phyloP scores from a whole-genome alignment of 495 filamentous ascomycete species.

The Lepraria neglecta region DNA sequence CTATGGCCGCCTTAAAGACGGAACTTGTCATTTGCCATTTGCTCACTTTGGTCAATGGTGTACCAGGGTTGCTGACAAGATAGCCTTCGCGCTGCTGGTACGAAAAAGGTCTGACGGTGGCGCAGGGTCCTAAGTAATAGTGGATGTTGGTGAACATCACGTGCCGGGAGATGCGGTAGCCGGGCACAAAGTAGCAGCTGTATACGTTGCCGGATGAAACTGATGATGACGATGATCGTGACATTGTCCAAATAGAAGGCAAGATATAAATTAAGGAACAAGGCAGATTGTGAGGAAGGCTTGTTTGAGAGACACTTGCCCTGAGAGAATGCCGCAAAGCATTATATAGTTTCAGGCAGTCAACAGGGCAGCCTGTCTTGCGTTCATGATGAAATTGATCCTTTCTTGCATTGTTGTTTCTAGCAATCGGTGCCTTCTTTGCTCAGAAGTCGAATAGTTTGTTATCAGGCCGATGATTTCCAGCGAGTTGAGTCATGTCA shows the following conservation, averaged over 20 bases:
- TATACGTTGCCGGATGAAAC: conserved; percentile 18
- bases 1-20: neutral
- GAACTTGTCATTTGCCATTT: conserved; percentile 1
- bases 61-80: conserved; percentile 40
- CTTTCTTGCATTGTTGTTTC: no score
- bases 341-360: no score
- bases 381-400: no score
- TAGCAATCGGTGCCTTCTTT: no score
- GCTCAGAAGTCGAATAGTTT: no score
- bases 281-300: neutral
- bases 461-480: no score
- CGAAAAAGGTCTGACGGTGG: conserved; percentile 45
- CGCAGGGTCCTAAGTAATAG: conserved; percentile 47
- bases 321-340: no score
- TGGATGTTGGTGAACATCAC: conserved; percentile 49
- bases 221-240: conserved; percentile 15
- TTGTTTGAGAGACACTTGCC: no score
- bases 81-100: conserved; percentile 53
- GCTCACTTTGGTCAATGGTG: conserved; percentile 48
- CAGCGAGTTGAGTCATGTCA: no score
- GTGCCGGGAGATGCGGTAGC: conserved; percentile 47
- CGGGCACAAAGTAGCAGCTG: conserved; percentile 49
- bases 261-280: neutral
- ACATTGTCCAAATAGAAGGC: neutral
- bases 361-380: no score